Evolutionary conservation across 192 early-diverging fungal species (phyloP), one percentile per base, ranked within the genome.

Genomic region (Ambispora gerdemannii): DNA sequence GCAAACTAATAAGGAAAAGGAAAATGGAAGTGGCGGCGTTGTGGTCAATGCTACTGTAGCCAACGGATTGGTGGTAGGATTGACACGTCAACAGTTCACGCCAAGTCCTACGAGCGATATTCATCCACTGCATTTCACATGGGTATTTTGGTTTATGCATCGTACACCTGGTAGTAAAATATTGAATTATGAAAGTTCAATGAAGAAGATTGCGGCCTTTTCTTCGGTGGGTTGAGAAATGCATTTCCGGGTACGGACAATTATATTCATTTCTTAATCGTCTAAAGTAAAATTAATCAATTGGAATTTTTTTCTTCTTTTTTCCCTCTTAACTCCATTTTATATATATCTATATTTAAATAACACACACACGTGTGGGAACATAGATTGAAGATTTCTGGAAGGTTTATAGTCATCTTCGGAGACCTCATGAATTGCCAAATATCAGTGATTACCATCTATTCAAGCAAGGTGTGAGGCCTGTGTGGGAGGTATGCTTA

Each of bases 111-210:
- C 68, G n/a, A 70, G 55, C 36, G 78, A 76, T 22, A 80, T 76
- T 43, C 91, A 92, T 56, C 86, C 89, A 47, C 80, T 96, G 69
- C 88, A 83, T 43, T 90, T 85, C 68, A 81, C 90, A 8, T 96
- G 94, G 94, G 89, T 92, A 28, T 93, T 94, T 78, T 96, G 91
- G 91, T 95, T 92, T 68, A 95, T 95, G 91, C 93, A 95, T 81
- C 89, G 94, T 32, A 81, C 88, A 32, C 92, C 93, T 1, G 88
- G 92, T 47, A 83, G 89, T 64, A 95, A 93, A 75, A 89, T 94
- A 61, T 71, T 82, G 74, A 88, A 95, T 82, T 98, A 98, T 80
- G 92, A 91, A 73, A 86, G 85, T 43, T 83, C 83, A 1, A 95
- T 98, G 91, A 91, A 90, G 70, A 87, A 87, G 68, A 86, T 95